phyloP scores from a whole-genome alignment of 495 filamentous ascomycete genomes.

The Tuber microsphaerosporum region DNA sequence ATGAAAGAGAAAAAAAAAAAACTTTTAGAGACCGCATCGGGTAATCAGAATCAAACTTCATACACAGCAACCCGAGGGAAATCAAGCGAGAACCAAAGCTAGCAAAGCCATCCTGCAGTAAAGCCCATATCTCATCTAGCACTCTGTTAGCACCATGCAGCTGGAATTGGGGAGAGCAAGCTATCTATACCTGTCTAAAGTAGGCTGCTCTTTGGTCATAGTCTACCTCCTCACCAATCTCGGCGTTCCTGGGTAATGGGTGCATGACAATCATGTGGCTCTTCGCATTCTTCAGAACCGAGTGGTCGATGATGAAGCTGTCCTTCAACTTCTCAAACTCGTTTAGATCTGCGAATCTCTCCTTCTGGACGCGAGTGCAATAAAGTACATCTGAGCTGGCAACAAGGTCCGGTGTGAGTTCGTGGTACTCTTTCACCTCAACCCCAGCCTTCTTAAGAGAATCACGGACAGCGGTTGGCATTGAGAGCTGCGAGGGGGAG shows the following conservation, averaged over 20 bases:
- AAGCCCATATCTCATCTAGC: conserved; percentile 92
- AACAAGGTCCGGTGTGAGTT: conserved; percentile 77
- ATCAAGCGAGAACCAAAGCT: conserved; percentile 72
- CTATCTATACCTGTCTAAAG: conserved; percentile 84
- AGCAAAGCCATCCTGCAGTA: conserved; percentile 97
- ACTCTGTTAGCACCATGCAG: conserved; percentile 44
- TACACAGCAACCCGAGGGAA: not conserved
- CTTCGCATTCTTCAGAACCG: conserved; percentile 86
- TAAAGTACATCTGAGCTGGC: conserved; percentile 82
- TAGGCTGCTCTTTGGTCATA: conserved; percentile 95
- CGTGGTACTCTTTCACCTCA: conserved; percentile 62
- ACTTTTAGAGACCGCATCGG: not conserved
- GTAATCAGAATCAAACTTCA: not conserved
- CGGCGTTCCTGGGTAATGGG: conserved; percentile 83
- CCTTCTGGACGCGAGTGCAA: conserved; percentile 92
- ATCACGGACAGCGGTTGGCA: conserved; percentile 67
- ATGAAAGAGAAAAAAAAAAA: conserved; percentile 8
- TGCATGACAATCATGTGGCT: conserved; percentile 87
- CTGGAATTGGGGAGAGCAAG: conserved; percentile 4
- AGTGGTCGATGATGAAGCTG: conserved; percentile 78
- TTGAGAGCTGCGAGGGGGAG: conserved; percentile 66
- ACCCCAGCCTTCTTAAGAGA: conserved; percentile 65
- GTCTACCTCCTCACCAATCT: conserved; percentile 92
- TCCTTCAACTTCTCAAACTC: conserved; percentile 84
- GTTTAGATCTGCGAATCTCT: conserved; percentile 70